Evolutionary conservation across 805 yeast species (phyloP).

Genomic region (Candida verbasci): DNA sequence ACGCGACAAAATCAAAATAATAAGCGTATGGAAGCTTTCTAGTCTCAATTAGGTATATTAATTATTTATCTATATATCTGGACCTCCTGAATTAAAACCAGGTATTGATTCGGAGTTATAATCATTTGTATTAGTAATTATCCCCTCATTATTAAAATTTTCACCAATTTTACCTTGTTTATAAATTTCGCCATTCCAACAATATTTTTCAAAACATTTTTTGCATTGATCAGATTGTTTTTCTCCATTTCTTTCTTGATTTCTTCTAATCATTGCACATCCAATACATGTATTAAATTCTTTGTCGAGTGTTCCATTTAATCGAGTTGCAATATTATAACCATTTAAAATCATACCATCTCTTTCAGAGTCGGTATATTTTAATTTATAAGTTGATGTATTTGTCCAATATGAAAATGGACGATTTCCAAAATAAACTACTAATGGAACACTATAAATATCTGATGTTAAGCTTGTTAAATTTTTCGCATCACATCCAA

Average conservation of each 20-base stretch:
- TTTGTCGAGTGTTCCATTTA: slow-evolving; percentile 61
- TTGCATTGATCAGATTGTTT: slow-evolving; percentile 68
- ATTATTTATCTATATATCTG: background rate
- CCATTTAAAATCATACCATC: slow-evolving; percentile 66
- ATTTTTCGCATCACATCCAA: slow-evolving; percentile 73
- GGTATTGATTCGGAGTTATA: background rate
- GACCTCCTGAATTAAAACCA: background rate
- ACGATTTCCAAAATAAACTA: slow-evolving; percentile 73
- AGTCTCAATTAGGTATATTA: too few relatives aligned
- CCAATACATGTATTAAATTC: slow-evolving; percentile 74
- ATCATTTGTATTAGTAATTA: background rate
- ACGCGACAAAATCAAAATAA: too few relatives aligned
- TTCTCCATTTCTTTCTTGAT: slow-evolving; percentile 61
- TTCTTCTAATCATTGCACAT: slow-evolving; percentile 78
- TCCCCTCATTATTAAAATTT: background rate
- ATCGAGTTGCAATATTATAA: slow-evolving; percentile 61
- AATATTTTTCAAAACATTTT: slow-evolving; percentile 64
- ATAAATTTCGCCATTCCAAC: slow-evolving; percentile 58
- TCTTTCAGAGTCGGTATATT: slow-evolving; percentile 56
- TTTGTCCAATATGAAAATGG: slow-evolving; percentile 64
- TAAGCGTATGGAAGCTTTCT: too few relatives aligned
- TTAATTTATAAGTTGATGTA: slow-evolving; percentile 66
- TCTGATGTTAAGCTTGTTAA: slow-evolving; percentile 42
- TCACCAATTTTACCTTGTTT: background rate
- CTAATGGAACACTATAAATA: slow-evolving; percentile 59